Evolutionary conservation across 2,329 filamentous ascomycete species (phyloP), one percentile per base, ranked within the genome.

Genomic region (Arthrobotrys conoides): DNA sequence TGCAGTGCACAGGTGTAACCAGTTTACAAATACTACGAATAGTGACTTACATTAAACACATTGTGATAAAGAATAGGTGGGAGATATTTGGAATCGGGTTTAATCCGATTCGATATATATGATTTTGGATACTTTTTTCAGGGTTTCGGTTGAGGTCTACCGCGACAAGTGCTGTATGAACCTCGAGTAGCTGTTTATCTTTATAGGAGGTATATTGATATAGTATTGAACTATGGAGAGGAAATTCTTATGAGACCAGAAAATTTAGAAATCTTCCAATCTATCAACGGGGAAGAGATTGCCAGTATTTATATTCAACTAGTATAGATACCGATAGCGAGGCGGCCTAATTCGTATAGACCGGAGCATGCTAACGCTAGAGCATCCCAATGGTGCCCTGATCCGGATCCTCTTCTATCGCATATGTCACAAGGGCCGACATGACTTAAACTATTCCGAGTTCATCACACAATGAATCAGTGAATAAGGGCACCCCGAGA

Each of bases 21-120:
- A 36, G 9, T 30, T 57, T 57, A 24, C 16, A 20, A 48, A 2
- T 10, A 16, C 1, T 36, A 6, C 22, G 30, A 51, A 30, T 49
- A 27, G 16, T 24, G 14, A 16, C 53, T 78, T 46, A 78, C 75
- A 78, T 78, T 59, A 78, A 69, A 57, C 75, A 78, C 75, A 78
- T 78, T 8, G 33, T 36, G 20, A 16, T n/a, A 44, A 18, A 30
- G 20, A 3, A 16, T 36, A 9, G 20, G n/a, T 36, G n/a, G 20
- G n/a, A 22, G 5, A 30, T n/a, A 44, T 61, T 36, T 5, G 6
- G 30, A 36, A 9, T 9, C 30, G 16, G 30, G 10, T 16, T 61
- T 3, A 30, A 30, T 30, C 27, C 27, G 6, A 30, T 30, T 24
- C 44, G 18, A n/a, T 46, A 20, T 44, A n/a, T 44, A 36, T 22